phyloP scores from a whole-genome alignment of 169 alveolate species.

The Plasmodium inui region DNA sequence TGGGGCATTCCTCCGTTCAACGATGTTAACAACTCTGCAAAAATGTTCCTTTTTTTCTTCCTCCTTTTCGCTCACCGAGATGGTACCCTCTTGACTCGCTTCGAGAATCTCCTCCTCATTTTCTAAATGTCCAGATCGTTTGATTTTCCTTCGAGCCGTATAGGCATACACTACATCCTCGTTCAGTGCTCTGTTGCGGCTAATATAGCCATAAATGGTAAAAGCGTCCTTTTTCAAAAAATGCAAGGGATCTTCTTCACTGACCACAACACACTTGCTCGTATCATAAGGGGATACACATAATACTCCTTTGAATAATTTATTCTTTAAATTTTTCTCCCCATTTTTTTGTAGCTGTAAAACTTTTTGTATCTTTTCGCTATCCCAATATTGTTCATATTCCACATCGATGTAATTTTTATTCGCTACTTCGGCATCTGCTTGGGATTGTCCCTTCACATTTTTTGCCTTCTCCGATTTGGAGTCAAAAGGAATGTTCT shows the following conservation, averaged over 20 bases:
- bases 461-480: slow-evolving; percentile 5
- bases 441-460: not conserved
- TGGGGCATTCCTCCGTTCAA: slow-evolving; percentile 23
- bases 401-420: slow-evolving; percentile 27
- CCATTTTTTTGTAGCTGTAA: not conserved
- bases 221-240: slow-evolving; percentile 28
- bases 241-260: slow-evolving; percentile 2
- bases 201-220: slow-evolving; percentile 82
- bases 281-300: slow-evolving; percentile 73
- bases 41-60: slow-evolving; percentile 22
- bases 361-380: slow-evolving; percentile 43
- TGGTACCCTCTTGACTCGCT: not conserved
- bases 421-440: not conserved
- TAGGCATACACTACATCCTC: slow-evolving; percentile 84
- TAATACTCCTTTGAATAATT: slow-evolving; percentile 42
- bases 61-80: not conserved
- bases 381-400: slow-evolving; percentile 54
- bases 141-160: slow-evolving; percentile 75
- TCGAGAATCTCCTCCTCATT: not conserved
- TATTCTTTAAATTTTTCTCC: slow-evolving; percentile 3
- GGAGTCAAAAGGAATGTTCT: not conserved
- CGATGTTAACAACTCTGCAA: slow-evolving; percentile 59
- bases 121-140: not conserved
- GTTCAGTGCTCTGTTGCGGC: slow-evolving; percentile 85
- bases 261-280: slow-evolving; percentile 32